These are phyloP conservation scores for Fusarium algeriense DNA, from an alignment of 2,329 filamentous ascomycete species.

Conservation along the genomic window DNA sequence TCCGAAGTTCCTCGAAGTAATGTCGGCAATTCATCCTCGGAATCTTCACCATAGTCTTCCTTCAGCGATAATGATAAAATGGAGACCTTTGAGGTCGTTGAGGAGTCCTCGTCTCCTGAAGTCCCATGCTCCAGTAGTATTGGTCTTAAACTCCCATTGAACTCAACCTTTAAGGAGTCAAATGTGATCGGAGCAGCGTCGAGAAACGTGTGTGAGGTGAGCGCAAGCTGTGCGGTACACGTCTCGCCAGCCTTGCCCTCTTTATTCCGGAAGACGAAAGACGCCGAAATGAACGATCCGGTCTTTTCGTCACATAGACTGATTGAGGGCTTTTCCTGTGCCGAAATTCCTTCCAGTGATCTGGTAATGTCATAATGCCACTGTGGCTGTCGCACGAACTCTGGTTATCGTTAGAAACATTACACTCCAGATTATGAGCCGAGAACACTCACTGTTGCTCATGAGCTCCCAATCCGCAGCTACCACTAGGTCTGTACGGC, in stretches of 20 bases:
- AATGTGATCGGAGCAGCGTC: constrained; percentile 66
- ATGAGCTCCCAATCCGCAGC: constrained; percentile 75
- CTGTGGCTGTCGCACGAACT: constrained; percentile 64
- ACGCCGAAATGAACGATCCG: constrained; percentile 66
- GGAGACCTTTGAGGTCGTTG: constrained; percentile 17
- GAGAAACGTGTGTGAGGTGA: constrained; percentile 68
- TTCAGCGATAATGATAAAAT: constrained; percentile 49
- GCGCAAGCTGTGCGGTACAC: constrained; percentile 67
- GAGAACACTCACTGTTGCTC: constrained; percentile 62
- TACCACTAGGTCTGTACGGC: constrained; percentile 67
- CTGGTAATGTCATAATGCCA: constrained; percentile 73
- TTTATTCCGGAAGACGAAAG: constrained; percentile 69
- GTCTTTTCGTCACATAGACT: constrained; percentile 64
- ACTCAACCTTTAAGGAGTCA: constrained; percentile 64
- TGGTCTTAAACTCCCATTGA: constrained; percentile 69
- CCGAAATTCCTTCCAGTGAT: constrained; percentile 64
- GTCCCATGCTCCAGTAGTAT: constrained; percentile 63
- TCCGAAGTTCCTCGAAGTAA: constrained; percentile 69
- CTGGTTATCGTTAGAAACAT: constrained; percentile 51
- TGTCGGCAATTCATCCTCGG: constrained; percentile 48
- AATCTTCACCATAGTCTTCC: constrained; percentile 48
- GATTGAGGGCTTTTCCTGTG: constrained; percentile 62
- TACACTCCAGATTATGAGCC: not conserved
- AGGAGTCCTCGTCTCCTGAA: constrained; percentile 12
- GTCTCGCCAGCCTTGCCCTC: constrained; percentile 72